Base-by-base conservation (phyloP, 2,329 filamentous ascomycete species). In the Pseudofabraea citricarpa region DNA sequence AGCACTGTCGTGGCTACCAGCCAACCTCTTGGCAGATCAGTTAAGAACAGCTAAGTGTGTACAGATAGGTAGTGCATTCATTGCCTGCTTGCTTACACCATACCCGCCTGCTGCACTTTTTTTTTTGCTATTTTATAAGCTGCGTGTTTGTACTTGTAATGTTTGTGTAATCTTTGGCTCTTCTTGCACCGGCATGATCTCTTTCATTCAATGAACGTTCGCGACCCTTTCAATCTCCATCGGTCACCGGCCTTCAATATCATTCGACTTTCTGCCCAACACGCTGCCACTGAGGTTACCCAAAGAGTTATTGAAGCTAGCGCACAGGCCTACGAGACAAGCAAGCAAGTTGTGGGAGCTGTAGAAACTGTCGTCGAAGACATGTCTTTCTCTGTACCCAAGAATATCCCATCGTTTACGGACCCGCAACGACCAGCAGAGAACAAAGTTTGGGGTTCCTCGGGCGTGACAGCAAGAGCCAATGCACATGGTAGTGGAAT, bases 361-460 rank as follows among this genome's bases (percentile, higher is more conserved):
- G 27, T 15, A 29, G 27, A 31, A 31, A 15, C 27, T 31, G 27
- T 15, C 26, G 59, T 63, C 35, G 61, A 60, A 53, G 69, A 73
- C 48, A 83, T 83, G 80, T 57, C 69, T 37, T 89, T 87, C 66
- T 70, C 77, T 38, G 68, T 85, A 27, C 83, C 85, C 13, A 79
- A 77, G 61, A 81, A 85, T 66, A 73, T 83, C n/a, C 84, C 83
- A 43, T 79, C 80, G 55, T 86, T 87, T 60, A 70, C 68, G 50
- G 77, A 79, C 62, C 75, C 81, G 20, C 77, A 83, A 64, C 76
- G 83, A 61, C 66, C 75, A 51, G 64, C 77, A 54, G 83, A 87
- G 63, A 82, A 87, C 62, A 72, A 70, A 47, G 72, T 79, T 47
- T 89, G 85, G 85, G 73, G 73, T 26, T 68, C 71, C 40, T 71